Evolutionary conservation across 2,329 filamentous ascomycete genomes (phyloP), one percentile per base, ranked within the genome.

Genomic region (Alternaria sp.): DNA sequence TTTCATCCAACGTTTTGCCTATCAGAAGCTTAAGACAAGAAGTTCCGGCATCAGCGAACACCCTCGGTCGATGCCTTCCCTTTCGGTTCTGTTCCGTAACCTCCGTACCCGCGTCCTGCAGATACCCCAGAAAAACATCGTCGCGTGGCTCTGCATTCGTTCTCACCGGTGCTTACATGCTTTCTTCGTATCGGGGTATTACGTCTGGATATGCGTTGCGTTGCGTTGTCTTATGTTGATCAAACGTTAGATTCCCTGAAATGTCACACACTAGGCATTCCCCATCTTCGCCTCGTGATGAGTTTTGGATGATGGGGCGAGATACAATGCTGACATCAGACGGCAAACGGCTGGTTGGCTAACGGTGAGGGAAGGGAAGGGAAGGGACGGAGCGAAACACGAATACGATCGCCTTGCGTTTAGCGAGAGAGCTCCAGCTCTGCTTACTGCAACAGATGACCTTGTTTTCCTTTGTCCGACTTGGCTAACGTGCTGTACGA

Each of bases 301-400:
- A 36, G 21, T 48, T 24, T 34, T 29, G 29, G 29, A 46, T 33
- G 11, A 46, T 14, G 29, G 21, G 24, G 31, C 24, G 41, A 48
- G 45, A 61, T 58, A 49, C 37, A 42, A 46, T 52, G 59, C 59
- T 61, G 59, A 61, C 51, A 58, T 61, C 55, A 61, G 59, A 54
- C 55, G 51, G 59, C 51, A 23, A 23, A 33, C 44, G 44, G 44
- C 21, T 48, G 44, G 21, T n/a, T 14, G 14, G 44, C 44, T 34
- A 61, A 54, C 59, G 59, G 59, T 61, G 46, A 60, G 58, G 58
- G 54, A 52, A 54, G 52, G 45, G 45, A 50, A 56, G 52, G 45
- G 45, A 50, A 56, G 50, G 58, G 49, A 58, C 51, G 55, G 59
- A 37, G 41, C 58, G 58, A 49, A n/a, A 48, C 13, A 34, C 23